These are phyloP conservation scores for Candida endomychidarum DNA, from an alignment of 805 yeast genomes.

Conservation along the genomic window DNA sequence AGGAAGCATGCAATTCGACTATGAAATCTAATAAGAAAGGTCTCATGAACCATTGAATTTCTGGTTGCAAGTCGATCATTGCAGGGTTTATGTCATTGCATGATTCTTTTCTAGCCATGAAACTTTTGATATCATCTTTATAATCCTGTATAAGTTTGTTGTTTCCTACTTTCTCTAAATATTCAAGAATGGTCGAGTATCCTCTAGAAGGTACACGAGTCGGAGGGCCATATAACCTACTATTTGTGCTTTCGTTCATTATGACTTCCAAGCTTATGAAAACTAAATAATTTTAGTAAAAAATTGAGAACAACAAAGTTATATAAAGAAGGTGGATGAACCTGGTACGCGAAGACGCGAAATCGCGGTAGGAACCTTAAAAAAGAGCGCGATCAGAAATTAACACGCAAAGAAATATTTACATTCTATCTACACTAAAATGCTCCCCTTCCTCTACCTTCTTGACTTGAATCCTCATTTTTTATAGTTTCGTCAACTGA, in stretches of 20 bases:
- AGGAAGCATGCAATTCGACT: conserved; percentile 44
- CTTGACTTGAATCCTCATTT: conserved; percentile 59
- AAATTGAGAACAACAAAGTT: not conserved
- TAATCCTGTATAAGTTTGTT: conserved; percentile 45
- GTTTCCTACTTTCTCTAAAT: conserved; percentile 48
- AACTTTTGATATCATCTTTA: conserved; percentile 34
- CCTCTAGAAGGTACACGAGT: conserved; percentile 27
- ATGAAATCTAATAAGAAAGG: conserved; percentile 45
- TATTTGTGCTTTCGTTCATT: not conserved
- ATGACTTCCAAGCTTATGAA: not conserved
- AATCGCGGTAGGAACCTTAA: conserved; percentile 1
- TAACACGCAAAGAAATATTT: not conserved
- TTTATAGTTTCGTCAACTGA: conserved; percentile 95
- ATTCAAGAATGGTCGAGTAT: conserved; percentile 46
- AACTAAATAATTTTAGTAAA: not conserved
- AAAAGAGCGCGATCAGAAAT: not conserved
- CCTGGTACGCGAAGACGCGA: conserved; percentile 6
- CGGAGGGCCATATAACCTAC: conserved; percentile 23
- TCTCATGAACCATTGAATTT: conserved; percentile 50
- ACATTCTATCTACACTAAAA: conserved; percentile 18
- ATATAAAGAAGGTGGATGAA: conserved; percentile 3
- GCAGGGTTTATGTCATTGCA: conserved; percentile 45
- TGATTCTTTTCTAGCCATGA: conserved; percentile 42
- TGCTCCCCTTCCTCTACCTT: conserved; percentile 47
- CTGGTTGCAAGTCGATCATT: conserved; percentile 50